phyloP scores from a whole-genome alignment of 768 basidiomycete species.

The Cubamyces lactineus region DNA sequence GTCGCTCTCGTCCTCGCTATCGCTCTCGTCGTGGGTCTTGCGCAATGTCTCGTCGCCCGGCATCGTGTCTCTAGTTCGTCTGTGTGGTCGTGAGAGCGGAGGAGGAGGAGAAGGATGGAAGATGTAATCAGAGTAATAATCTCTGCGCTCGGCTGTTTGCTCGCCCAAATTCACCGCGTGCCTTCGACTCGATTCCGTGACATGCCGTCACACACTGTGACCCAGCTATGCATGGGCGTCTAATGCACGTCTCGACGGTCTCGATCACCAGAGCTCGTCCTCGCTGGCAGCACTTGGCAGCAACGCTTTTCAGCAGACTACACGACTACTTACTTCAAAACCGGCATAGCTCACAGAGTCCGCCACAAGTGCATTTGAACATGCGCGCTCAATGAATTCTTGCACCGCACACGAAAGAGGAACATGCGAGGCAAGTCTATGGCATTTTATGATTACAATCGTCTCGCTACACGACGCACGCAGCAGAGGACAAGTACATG shows the following conservation, averaged over 20 bases:
- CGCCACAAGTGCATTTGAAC: no score
- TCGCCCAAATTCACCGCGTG: neutral
- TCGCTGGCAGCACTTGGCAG: neutral
- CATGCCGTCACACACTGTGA: neutral
- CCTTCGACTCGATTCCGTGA: constrained; percentile 7
- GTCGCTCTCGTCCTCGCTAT: constrained; percentile 71
- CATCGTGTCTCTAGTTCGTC: constrained; percentile 43
- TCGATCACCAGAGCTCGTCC: no score
- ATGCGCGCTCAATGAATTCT: neutral
- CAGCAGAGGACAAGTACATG: constrained; percentile 17
- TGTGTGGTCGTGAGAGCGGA: neutral
- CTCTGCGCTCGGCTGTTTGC: neutral
- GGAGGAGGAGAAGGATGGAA: neutral
- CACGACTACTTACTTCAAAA: no score
- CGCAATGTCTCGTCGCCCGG: constrained; percentile 68
- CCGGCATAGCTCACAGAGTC: no score
- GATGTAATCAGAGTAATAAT: constrained; percentile 10
- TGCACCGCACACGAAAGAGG: neutral
- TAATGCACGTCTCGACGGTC: neutral
- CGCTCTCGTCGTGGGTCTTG: constrained; percentile 63
- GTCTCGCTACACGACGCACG: constrained; percentile 13
- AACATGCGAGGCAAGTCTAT: constrained; percentile 16
- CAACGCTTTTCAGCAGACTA: neutral
- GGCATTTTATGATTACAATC: constrained; percentile 21
- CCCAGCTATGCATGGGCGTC: neutral